Evolutionary conservation across 148 eudicot species (phyloP), one percentile per base, ranked within the genome.

Genomic region (Fagopyrum esculentum): DNA sequence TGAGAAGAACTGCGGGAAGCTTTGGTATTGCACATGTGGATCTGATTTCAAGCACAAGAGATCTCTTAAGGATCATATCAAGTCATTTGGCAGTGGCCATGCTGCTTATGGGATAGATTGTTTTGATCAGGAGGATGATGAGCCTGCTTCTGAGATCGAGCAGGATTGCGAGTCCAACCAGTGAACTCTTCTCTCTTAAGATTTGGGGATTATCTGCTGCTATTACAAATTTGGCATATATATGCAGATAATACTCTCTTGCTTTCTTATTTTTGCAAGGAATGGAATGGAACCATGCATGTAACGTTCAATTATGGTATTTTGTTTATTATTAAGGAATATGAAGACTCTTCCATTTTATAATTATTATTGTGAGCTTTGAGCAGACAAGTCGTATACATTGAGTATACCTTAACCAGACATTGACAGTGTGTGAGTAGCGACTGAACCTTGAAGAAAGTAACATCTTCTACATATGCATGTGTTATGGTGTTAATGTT

Each of bases 21-120:
- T 90, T 60, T 90, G 96, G 96, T 90, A 90, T 73, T 90, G 96
- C 69, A 80, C 79, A 64, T 90, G 96, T 78, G 92, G 96, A 2
- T 90, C 96, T 0, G 90, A 90, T 76, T 90, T 90, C 72, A 90
- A 90, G 86, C 96, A 90, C 79, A 90, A 90, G 78, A 88, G 96
- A 55, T 90, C 96, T 57, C 85, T 88, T 46, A 90, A 90, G 73
- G 96, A 90, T 48, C 96, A 90, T 35, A 83, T 90, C 54, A 90
- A 84, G 84, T 87, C 92, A 5, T 90, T 90, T 80, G 96, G 96
- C 3, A 71, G 81, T 63, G 92, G 89, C 4, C 96, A 90, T 81
- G 80, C 88, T 1, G 87, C 96, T 30, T 88, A 76, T 82, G 92
- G 92, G 50, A 84, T 89, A 16, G 90, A 90, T 30, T 83, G 85